Evolutionary conservation across 2,329 filamentous ascomycete species (phyloP).

Genomic region (Aspergillus vadensis): DNA sequence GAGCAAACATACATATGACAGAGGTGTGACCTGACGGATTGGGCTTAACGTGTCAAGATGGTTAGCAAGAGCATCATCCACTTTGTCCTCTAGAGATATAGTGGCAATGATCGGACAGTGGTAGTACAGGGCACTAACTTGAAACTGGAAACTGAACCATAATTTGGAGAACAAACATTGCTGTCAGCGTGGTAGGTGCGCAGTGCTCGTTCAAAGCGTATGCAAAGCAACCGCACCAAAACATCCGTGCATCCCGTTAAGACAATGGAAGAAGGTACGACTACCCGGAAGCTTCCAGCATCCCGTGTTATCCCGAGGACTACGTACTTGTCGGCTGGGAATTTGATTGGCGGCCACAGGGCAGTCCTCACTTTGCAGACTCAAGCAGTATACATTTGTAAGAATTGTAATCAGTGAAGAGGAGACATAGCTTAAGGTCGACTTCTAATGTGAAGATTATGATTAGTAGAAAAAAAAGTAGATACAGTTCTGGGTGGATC

Average conservation of each 20-base stretch:
- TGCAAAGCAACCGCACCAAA: conserved; percentile 2
- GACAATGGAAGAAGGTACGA: not conserved
- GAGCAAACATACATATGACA: not conserved
- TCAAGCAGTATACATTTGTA: too few species aligned
- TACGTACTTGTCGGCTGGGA: not conserved
- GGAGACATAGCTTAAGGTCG: too few species aligned
- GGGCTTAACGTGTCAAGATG: too few species aligned
- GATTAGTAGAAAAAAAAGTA: not conserved
- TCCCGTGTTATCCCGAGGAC: not conserved
- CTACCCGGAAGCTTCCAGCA: not conserved
- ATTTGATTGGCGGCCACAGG: not conserved
- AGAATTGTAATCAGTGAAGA: too few species aligned
- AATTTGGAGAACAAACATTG: not conserved
- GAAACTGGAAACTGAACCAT: not conserved
- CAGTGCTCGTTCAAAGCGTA: not conserved
- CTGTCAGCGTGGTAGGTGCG: not conserved
- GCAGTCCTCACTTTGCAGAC: too few species aligned
- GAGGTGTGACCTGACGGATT: too few species aligned
- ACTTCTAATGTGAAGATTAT: not conserved
- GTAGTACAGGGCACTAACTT: not conserved
- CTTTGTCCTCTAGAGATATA: too few species aligned
- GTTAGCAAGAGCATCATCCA: too few species aligned
- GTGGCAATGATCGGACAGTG: not conserved
- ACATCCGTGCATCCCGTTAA: conserved; percentile 2
- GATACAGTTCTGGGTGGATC: not conserved